Evolutionary conservation across 345 rosid genomes (phyloP).

Genomic region (Boechera divaricarpa): DNA sequence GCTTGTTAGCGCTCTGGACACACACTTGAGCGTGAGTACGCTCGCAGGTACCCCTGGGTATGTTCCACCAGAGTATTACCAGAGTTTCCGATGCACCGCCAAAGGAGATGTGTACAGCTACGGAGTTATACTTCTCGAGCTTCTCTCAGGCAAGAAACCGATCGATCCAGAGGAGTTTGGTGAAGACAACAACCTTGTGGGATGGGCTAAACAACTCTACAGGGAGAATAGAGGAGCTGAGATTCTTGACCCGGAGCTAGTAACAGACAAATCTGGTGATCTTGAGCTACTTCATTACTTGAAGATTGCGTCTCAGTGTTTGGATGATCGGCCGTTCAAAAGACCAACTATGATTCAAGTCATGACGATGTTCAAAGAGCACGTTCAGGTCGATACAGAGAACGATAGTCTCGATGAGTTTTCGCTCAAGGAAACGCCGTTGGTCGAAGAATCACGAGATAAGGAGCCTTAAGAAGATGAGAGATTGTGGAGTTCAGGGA

Average conservation of each 20-base stretch:
- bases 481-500: neutral
- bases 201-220: conserved; percentile 94
- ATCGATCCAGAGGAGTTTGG: conserved; percentile 91
- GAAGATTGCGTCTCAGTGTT: conserved; percentile 70
- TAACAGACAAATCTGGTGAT: conserved; percentile 68
- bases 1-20: conserved; percentile 82
- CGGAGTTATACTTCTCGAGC: conserved; percentile 88
- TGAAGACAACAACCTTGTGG: conserved; percentile 88
- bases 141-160: conserved; percentile 85
- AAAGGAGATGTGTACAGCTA: conserved; percentile 94
- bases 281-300: conserved; percentile 78
- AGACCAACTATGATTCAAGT: conserved; percentile 92
- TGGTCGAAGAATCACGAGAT: conserved; percentile 42
- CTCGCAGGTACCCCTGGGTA: conserved; percentile 95
- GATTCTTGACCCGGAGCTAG: conserved; percentile 73
- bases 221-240: conserved; percentile 60
- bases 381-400: conserved; percentile 71
- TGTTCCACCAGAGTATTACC: conserved; percentile 98
- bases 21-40: conserved; percentile 94
- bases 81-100: conserved; percentile 82
- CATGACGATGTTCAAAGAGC: conserved; percentile 72
- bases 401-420: conserved; percentile 49
- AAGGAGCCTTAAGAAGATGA: conserved; percentile 24
- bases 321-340: conserved; percentile 70
- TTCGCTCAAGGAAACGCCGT: conserved; percentile 41